A percentile compares a stretch with the other conserved stretches of the same genome.
Evolutionary conservation across 768 basidiomycete genomes (phyloP).

Genomic region (Termitomyces sp.): DNA sequence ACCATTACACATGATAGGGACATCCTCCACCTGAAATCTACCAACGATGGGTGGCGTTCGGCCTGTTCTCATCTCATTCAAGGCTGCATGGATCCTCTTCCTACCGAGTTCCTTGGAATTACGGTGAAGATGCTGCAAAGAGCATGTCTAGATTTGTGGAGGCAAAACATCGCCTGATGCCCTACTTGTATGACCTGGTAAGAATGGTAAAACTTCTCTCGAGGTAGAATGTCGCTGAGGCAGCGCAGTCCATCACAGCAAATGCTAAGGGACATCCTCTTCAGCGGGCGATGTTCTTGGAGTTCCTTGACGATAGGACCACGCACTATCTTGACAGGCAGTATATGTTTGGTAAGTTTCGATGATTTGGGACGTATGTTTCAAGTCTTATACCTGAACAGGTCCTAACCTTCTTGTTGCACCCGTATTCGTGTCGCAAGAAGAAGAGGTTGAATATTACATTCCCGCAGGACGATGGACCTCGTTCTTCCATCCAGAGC

Average conservation of each 20-base stretch:
- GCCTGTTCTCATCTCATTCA: slow-evolving; percentile 73
- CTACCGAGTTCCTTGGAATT: slow-evolving; percentile 77
- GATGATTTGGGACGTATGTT: not conserved
- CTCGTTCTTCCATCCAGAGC: slow-evolving; percentile 50
- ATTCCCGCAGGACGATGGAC: slow-evolving; percentile 61
- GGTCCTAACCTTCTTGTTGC: slow-evolving; percentile 60
- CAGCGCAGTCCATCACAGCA: slow-evolving; percentile 46
- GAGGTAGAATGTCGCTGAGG: slow-evolving; percentile 1
- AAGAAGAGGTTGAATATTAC: slow-evolving; percentile 57
- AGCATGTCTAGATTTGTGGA: slow-evolving; percentile 61
- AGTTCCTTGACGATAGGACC: slow-evolving; percentile 56
- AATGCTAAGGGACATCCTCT: slow-evolving; percentile 51
- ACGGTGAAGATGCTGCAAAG: slow-evolving; percentile 65
- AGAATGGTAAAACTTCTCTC: slow-evolving; percentile 8
- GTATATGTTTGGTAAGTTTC: slow-evolving; percentile 42
- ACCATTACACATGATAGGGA: slow-evolving; percentile 34
- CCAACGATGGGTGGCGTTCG: slow-evolving; percentile 75
- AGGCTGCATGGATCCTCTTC: slow-evolving; percentile 70
- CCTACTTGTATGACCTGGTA: slow-evolving; percentile 61
- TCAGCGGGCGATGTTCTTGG: slow-evolving; percentile 65
- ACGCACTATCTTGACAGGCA: slow-evolving; percentile 60
- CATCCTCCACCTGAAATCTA: slow-evolving; percentile 67
- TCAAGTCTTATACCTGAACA: slow-evolving; percentile 12
- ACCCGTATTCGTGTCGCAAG: slow-evolving; percentile 53
- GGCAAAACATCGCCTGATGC: slow-evolving; percentile 70